These are phyloP conservation scores for Rosellinia necatrix DNA, from an alignment of 2,329 filamentous ascomycete genomes.

Conservation along the genomic window DNA sequence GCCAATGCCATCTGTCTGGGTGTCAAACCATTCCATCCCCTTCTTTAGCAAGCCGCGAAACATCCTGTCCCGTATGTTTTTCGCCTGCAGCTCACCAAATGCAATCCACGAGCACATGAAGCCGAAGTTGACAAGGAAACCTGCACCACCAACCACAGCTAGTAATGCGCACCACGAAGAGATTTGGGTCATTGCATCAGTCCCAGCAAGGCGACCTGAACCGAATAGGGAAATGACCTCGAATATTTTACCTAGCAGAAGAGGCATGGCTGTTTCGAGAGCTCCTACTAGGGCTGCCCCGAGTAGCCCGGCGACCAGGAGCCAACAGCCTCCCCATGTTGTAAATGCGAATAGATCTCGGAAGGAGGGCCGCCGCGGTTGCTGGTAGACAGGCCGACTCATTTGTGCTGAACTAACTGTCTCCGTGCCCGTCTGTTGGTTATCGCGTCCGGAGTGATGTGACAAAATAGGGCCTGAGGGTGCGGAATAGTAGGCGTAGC, in stretches of 20 bases:
- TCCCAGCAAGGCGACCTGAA: conserved; percentile 52
- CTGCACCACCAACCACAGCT: conserved; percentile 63
- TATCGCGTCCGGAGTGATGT: not conserved
- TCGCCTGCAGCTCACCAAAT: conserved; percentile 82
- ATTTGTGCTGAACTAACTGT: conserved; percentile 2
- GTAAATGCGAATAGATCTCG: conserved; percentile 73
- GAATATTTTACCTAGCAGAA: conserved; percentile 78
- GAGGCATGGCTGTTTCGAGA: conserved; percentile 66
- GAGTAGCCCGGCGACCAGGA: conserved; percentile 59
- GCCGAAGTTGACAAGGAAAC: conserved; percentile 68
- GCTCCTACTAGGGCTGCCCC: conserved; percentile 64
- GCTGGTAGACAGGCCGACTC: not conserved
- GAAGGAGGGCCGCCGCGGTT: conserved; percentile 20
- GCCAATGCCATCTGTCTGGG: conserved; percentile 69
- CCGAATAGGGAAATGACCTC: conserved; percentile 71
- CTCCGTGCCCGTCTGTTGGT: not conserved
- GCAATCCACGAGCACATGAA: conserved; percentile 74
- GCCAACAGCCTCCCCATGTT: conserved; percentile 59
- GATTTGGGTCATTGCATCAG: conserved; percentile 59
- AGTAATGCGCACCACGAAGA: conserved; percentile 66
- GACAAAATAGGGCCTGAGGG: not conserved
- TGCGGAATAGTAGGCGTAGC: not conserved
- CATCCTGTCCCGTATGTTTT: conserved; percentile 63
- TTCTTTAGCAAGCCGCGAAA: conserved; percentile 73
- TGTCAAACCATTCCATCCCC: conserved; percentile 83